Percentiles rank a stretch among this genome's conserved stretches.
These are phyloP conservation scores for Coemansia furcata DNA, from an alignment of 192 early-diverging fungal genomes.

Conservation along the genomic window DNA sequence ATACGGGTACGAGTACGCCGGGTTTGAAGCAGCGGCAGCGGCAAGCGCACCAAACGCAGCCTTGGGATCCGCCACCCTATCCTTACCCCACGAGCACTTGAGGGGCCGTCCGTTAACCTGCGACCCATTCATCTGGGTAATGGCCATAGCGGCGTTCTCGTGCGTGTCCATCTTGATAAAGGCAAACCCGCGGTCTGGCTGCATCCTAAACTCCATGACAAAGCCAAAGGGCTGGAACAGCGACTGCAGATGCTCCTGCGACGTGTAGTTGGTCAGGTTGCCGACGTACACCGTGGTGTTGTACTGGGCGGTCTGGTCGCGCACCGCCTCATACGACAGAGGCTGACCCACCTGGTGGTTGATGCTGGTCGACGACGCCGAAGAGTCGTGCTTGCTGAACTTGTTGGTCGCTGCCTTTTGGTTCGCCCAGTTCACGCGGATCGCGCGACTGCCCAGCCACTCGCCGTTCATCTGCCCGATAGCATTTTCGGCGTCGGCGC, in stretches of 20 bases:
- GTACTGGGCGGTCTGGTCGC: constrained; percentile 73
- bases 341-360: constrained; percentile 6
- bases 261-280: constrained; percentile 78
- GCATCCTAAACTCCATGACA: constrained; percentile 77
- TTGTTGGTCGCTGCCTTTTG: constrained; percentile 59
- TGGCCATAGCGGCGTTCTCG: constrained; percentile 86
- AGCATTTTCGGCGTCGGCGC: constrained; percentile 81
- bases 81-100: constrained; percentile 91
- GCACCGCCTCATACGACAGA: constrained; percentile 67
- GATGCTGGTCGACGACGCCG: background rate
- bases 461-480: constrained; percentile 86
- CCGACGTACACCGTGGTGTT: constrained; percentile 91
- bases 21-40: constrained; percentile 40
- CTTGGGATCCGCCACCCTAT: constrained; percentile 59
- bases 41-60: constrained; percentile 42
- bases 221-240: constrained; percentile 78
- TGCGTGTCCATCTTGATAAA: constrained; percentile 93
- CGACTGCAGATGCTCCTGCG: constrained; percentile 64
- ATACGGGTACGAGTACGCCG: constrained; percentile 53
- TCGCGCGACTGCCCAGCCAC: constrained; percentile 79
- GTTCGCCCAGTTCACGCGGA: constrained; percentile 94
- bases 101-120: constrained; percentile 70
- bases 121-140: constrained; percentile 74
- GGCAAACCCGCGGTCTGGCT: constrained; percentile 88
- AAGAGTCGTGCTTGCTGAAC: constrained; percentile 18